These are phyloP conservation scores for Mesembryanthemum crystallinum DNA, from an alignment of 148 eudicot genomes.

Conservation along the genomic window DNA sequence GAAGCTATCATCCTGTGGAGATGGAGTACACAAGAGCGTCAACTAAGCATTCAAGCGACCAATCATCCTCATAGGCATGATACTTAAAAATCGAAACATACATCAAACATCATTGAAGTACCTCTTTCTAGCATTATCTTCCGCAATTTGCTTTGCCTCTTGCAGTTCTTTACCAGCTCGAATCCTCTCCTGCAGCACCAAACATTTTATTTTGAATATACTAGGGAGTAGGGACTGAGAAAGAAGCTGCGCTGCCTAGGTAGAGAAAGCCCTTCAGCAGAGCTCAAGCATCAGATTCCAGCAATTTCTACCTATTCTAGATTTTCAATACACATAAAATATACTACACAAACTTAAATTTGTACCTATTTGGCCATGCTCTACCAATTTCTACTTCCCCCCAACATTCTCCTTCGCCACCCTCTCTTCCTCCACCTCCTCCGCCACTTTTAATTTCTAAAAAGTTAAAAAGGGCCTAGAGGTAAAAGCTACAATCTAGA, in stretches of 20 bases:
- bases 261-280: not conserved
- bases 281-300: not conserved
- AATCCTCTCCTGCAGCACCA: constrained; percentile 58
- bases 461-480: too few relatives aligned
- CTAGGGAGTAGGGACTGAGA: not conserved
- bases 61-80: constrained; percentile 8
- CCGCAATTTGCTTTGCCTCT: constrained; percentile 50
- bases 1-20: constrained; percentile 46
- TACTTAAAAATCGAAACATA: not conserved
- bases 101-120: constrained; percentile 20
- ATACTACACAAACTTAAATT: not conserved
- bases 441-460: too few relatives aligned
- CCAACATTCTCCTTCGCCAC: too few relatives aligned
- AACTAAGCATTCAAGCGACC: constrained; percentile 9
- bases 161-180: constrained; percentile 57
- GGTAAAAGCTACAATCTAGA: too few relatives aligned
- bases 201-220: constrained; percentile 1
- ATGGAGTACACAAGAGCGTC: constrained; percentile 8
- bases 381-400: too few relatives aligned
- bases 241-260: not conserved
- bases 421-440: too few relatives aligned
- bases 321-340: too few relatives aligned
- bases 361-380: not conserved
- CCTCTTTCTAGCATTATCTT: constrained; percentile 82
- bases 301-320: not conserved